These are phyloP conservation scores for Penicillium sp. DNA, from an alignment of 2,329 filamentous ascomycete species.

Conservation along the genomic window DNA sequence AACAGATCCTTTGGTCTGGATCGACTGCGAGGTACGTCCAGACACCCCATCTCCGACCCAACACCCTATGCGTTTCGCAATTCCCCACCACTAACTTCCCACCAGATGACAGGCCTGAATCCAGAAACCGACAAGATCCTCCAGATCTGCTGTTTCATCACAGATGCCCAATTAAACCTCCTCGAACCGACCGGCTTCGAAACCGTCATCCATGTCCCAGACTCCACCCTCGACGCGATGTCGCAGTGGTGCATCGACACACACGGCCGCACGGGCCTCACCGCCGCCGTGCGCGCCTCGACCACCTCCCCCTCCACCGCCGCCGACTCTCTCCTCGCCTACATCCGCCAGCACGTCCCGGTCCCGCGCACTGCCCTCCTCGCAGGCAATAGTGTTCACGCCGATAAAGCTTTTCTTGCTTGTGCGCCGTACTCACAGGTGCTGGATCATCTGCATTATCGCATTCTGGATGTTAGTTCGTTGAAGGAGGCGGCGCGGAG, in stretches of 20 bases:
- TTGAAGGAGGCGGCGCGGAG: slow-evolving; percentile 86
- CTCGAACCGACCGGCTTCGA: slow-evolving; percentile 78
- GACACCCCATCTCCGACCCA: neutral
- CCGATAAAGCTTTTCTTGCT: slow-evolving; percentile 78
- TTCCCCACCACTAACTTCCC: slow-evolving; percentile 1
- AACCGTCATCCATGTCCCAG: slow-evolving; percentile 70
- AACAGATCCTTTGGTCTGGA: slow-evolving; percentile 75
- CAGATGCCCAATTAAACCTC: slow-evolving; percentile 72
- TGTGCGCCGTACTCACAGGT: slow-evolving; percentile 72
- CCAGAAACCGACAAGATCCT: slow-evolving; percentile 78
- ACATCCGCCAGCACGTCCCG: slow-evolving; percentile 72
- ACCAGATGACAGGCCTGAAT: slow-evolving; percentile 87
- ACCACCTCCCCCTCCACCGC: slow-evolving; percentile 70
- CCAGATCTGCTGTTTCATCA: slow-evolving; percentile 90
- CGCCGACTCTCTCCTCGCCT: slow-evolving; percentile 69
- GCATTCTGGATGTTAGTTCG: slow-evolving; percentile 86
- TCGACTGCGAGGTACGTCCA: slow-evolving; percentile 66
- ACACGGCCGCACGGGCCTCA: slow-evolving; percentile 79
- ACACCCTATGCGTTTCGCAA: neutral
- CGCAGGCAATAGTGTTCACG: slow-evolving; percentile 91
- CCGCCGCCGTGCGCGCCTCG: slow-evolving; percentile 71
- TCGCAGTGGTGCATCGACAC: slow-evolving; percentile 84
- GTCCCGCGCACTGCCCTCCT: slow-evolving; percentile 67
- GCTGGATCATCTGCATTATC: slow-evolving; percentile 77
- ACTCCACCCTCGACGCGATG: slow-evolving; percentile 72